Evolutionary conservation across 805 yeast genomes (phyloP), one percentile per base, ranked within the genome.

Genomic region (Candida pseudofarinosa): DNA sequence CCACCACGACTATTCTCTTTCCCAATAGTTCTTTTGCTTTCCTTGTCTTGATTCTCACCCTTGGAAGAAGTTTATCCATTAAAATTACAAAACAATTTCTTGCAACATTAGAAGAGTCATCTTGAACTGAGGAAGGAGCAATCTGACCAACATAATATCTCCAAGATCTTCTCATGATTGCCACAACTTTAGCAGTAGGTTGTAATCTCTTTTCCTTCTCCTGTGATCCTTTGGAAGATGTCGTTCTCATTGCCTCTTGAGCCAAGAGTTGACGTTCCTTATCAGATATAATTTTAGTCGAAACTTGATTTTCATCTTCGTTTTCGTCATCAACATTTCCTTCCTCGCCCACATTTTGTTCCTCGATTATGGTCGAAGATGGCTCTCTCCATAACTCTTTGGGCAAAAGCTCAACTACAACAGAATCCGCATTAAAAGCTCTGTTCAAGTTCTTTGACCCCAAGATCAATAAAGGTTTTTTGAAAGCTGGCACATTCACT

Each of bases 181-280:
- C 95, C 10, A 93, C 97, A 30, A 93, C 85, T 51, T 80, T 79
- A 2, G 95, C 98, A 0, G 99, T 91, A n/a, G 98, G 99, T 57
- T 85, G 89, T 17, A 83, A 61, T 49, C 76, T 76, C 38, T 60
- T 60, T 37, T 61, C 63, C 8, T 65, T 60, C 17, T 61, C 63
- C 14, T 67, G 75, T 3, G 67, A 72, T 10, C 59, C 62, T 23
- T 73, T 63, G 7, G 55, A 51, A 2, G 65, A 53, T 30, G 81
- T 85, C 2, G 83, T 84, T 39, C 52, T 62, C 26, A 79, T 70
- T 0, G 97, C 97, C 49, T 88, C 91, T 50, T 84, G 85, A 0
- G 88, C 84, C 37, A 90, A 71, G 15, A 82, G 55, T 42, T 80
- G 73, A 45, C 96, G 76, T 53, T 85, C 96, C 51, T 76, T 74